Evolutionary conservation across 495 filamentous ascomycete genomes (phyloP).

Genomic region (Penicillium daleae): DNA sequence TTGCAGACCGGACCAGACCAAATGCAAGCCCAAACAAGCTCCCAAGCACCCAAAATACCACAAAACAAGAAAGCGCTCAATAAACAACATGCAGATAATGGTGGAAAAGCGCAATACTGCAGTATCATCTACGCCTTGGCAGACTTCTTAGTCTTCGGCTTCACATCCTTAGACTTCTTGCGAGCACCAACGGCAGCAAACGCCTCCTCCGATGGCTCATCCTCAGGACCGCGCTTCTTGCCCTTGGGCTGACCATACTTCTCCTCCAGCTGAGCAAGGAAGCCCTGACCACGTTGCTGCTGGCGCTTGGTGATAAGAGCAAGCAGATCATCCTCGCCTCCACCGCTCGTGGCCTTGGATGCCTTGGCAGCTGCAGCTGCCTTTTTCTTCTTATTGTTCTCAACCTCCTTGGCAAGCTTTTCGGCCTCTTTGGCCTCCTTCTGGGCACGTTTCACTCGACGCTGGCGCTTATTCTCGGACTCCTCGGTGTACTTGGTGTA

Average conservation of each 20-base stretch:
- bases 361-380: slow-evolving; percentile 42
- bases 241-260: slow-evolving; percentile 34
- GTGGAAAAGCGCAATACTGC: background rate
- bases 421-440: slow-evolving; percentile 75
- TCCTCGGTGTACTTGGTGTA: slow-evolving; percentile 75
- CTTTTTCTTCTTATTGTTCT: slow-evolving; percentile 59
- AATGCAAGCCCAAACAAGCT: slow-evolving; percentile 18
- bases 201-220: slow-evolving; percentile 40
- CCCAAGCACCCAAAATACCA: slow-evolving; percentile 4
- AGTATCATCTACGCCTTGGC: slow-evolving; percentile 5
- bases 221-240: slow-evolving; percentile 30
- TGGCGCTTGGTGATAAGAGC: slow-evolving; percentile 34
- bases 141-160: slow-evolving; percentile 21
- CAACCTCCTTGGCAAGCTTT: slow-evolving; percentile 67
- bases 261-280: slow-evolving; percentile 32
- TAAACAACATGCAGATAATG: background rate
- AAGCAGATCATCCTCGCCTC: slow-evolving; percentile 27
- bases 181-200: slow-evolving; percentile 39
- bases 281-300: slow-evolving; percentile 31
- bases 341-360: slow-evolving; percentile 20
- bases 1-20: slow-evolving; percentile 2
- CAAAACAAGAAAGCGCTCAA: slow-evolving; percentile 13
- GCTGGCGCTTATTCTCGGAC: slow-evolving; percentile 63
- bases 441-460: slow-evolving; percentile 64
- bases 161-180: slow-evolving; percentile 23